Percentiles rank a stretch among this genome's conserved stretches.
phyloP scores from a whole-genome alignment of 2,329 filamentous ascomycete species.

The Capronia coronata region DNA sequence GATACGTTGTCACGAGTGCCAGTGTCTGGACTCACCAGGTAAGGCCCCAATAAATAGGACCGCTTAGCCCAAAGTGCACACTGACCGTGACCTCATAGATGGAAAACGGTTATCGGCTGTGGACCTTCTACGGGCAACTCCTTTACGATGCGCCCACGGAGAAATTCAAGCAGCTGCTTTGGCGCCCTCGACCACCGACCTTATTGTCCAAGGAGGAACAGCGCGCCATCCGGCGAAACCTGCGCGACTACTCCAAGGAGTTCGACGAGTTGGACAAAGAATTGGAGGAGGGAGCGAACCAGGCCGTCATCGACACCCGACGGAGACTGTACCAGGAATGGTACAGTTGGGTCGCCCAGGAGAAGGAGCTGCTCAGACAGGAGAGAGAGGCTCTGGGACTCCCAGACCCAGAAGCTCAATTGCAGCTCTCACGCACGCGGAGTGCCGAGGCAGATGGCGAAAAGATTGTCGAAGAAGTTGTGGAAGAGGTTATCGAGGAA shows the following conservation, averaged over 20 bases:
- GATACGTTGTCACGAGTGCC: constrained; percentile 88
- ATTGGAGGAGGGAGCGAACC: constrained; percentile 86
- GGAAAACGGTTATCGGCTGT: constrained; percentile 98
- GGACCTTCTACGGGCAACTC: constrained; percentile 87
- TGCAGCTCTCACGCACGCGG: constrained; percentile 47
- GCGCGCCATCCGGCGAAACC: constrained; percentile 95
- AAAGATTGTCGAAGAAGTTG: constrained; percentile 78
- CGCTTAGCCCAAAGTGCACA: constrained; percentile 1
- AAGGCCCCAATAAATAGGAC: constrained; percentile 39
- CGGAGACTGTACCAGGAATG: constrained; percentile 80
- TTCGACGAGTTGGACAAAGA: constrained; percentile 95
- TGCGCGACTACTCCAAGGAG: constrained; percentile 87
- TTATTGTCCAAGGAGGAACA: constrained; percentile 94
- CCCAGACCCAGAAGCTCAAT: constrained; percentile 55
- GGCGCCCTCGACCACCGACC: constrained; percentile 87
- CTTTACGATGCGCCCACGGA: constrained; percentile 88
- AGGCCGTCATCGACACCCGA: constrained; percentile 84
- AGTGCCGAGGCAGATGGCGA: constrained; percentile 47
- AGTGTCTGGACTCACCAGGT: constrained; percentile 94
- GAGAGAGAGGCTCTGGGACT: constrained; percentile 65
- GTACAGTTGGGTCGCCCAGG: constrained; percentile 70
- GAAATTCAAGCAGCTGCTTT: constrained; percentile 95
- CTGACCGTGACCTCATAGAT: constrained; percentile 55
- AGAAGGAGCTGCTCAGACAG: constrained; percentile 64
- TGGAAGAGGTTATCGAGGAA: constrained; percentile 75